A percentile compares a stretch with the other conserved stretches of the same genome.
phyloP scores from a whole-genome alignment of 2,329 filamentous ascomycete species.

The Bretziella fagacearum region DNA sequence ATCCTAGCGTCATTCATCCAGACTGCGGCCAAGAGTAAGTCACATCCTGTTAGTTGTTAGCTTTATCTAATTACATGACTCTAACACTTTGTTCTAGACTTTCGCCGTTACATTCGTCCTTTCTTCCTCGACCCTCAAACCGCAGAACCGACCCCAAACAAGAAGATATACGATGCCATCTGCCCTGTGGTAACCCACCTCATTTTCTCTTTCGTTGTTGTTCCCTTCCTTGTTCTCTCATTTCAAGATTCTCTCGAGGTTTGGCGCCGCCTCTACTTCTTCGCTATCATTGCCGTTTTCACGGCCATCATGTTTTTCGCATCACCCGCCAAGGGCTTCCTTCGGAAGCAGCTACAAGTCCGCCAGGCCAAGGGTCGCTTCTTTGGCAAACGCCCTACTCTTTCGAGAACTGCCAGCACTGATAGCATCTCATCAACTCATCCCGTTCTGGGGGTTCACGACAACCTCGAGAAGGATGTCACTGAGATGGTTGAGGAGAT shows the following conservation, averaged over 20 bases:
- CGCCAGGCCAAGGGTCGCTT: constrained; percentile 32
- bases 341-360: constrained; percentile 42
- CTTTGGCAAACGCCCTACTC: constrained; percentile 17
- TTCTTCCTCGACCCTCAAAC: constrained; percentile 78
- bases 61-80: not conserved
- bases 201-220: constrained; percentile 66
- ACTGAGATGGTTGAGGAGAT: constrained; percentile 66
- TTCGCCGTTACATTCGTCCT: constrained; percentile 73
- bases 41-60: not conserved
- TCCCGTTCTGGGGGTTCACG: constrained; percentile 61
- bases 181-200: constrained; percentile 63
- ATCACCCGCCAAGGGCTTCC: constrained; percentile 50
- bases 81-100: constrained; percentile 39
- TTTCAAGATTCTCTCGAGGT: constrained; percentile 53
- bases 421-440: constrained; percentile 39
- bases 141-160: constrained; percentile 47
- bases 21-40: constrained; percentile 75
- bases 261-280: constrained; percentile 84
- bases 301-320: constrained; percentile 58
- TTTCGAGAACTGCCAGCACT: constrained; percentile 35
- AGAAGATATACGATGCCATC: constrained; percentile 71
- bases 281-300: constrained; percentile 52
- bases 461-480: constrained; percentile 57
- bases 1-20: constrained; percentile 81
- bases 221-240: constrained; percentile 70